Evolutionary conservation across 768 basidiomycete genomes (phyloP), one percentile per base, ranked within the genome.

Genomic region (Tulasnella calospora): DNA sequence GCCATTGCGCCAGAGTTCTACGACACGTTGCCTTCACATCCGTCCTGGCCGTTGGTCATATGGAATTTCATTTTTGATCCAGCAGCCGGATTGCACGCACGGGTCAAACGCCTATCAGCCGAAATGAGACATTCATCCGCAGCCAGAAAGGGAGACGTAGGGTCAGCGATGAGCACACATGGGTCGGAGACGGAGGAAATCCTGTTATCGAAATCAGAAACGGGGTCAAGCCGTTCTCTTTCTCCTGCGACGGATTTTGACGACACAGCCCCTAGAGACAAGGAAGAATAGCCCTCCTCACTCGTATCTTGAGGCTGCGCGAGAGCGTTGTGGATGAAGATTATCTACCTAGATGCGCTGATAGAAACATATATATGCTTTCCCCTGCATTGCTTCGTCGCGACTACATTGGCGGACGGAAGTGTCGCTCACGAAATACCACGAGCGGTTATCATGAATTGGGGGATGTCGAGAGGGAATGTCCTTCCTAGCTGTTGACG

Each of bases 291-390:
- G 70, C 19, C n/a, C 40, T 41, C 35, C 19, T 0, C 40, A 27
- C 23, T 41, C 70, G 35, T 3, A 44, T 41, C 17, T 41, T 35
- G 19, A 8, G 17, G 70, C 35, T 35, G 27, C 27, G 19, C 30
- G 6, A 33, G 40, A 71, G 23, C 70, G 7, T 71, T 71, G 70
- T 71, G 70, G 70, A 35, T 51, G 51, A 23, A n/a, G 3, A 23
- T 51, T 51, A 23, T 33, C 23, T 71, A 44, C 10, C 38, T 79
- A 78, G 35, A 92, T 86, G 76, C 92, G 88, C 85, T 95, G 93
- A 83, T 94, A 95, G 91, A 96, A 95, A 85, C 95, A 95, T 73
- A 98, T 89, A 84, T 98, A 99, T 46, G 96, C 95, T 83, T 93
- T 96, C 79, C 92, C 91, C 84, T 91, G 92, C 82, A 98, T 86